Percentiles rank a stretch among this genome's conserved stretches.
Conservation (phyloP, 768 basidiomycete species). For the Hypholoma fasciculare region DNA sequence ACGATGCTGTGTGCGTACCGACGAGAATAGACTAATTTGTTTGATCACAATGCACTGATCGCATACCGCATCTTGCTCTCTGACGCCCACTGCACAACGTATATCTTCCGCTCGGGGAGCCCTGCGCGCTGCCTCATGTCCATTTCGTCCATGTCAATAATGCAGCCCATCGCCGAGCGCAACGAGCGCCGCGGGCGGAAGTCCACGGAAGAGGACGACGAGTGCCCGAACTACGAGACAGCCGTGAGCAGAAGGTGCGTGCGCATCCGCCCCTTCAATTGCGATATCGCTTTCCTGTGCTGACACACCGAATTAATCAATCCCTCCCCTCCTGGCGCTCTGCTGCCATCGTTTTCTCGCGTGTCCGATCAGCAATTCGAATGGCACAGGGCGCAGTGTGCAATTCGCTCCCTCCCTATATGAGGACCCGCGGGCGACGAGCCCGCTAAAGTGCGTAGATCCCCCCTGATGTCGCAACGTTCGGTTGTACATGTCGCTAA, state of each 20-base stretch:
- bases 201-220: conserved; percentile 29
- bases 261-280: neutral
- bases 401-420: conserved; percentile 17
- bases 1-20: neutral
- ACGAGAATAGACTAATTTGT: neutral
- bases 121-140: conserved; percentile 16
- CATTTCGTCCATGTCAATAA: conserved; percentile 28
- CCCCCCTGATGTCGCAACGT: neutral
- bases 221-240: conserved; percentile 41
- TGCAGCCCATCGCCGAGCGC: conserved; percentile 18
- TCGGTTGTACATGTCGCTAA: neutral
- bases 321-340: conserved; percentile 1
- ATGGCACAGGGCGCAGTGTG: conserved; percentile 22
- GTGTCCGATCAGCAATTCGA: conserved; percentile 24
- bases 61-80: neutral
- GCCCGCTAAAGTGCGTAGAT: conserved; percentile 23
- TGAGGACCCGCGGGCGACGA: conserved; percentile 14
- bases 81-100: neutral
- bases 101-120: neutral
- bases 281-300: conserved; percentile 15
- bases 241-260: conserved; percentile 40
- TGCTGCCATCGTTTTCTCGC: neutral
- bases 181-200: conserved; percentile 12
- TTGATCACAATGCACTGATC: neutral
- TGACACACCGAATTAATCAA: conserved; percentile 11